These are phyloP conservation scores for Delphinella strobiligena DNA, from an alignment of 2,329 filamentous ascomycete genomes.

Conservation along the genomic window DNA sequence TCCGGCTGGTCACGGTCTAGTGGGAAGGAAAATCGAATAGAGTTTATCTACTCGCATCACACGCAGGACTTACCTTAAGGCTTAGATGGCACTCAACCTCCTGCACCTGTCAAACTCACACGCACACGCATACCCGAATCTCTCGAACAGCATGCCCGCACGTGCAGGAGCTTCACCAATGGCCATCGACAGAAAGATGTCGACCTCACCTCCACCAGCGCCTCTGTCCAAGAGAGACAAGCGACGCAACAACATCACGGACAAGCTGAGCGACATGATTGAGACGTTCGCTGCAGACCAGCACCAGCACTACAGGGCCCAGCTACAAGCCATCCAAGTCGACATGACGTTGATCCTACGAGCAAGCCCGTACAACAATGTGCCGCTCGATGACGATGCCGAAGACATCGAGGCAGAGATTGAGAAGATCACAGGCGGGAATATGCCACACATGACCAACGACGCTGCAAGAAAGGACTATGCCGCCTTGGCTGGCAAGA, in stretches of 20 bases:
- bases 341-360: constrained; percentile 78
- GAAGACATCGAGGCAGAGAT: constrained; percentile 57
- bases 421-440: constrained; percentile 29
- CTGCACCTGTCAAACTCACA: no score
- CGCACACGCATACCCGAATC: not conserved
- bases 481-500: constrained; percentile 55
- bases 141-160: not conserved
- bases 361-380: constrained; percentile 63
- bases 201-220: constrained; percentile 32
- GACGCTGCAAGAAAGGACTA: constrained; percentile 56
- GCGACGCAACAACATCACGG: constrained; percentile 68
- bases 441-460: constrained; percentile 21
- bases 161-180: constrained; percentile 1
- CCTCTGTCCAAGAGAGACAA: constrained; percentile 76
- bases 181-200: constrained; percentile 6
- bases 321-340: constrained; percentile 82
- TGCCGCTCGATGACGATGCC: constrained; percentile 52
- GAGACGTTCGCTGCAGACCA: constrained; percentile 69
- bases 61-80: no score
- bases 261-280: constrained; percentile 64
- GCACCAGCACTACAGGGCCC: constrained; percentile 74
- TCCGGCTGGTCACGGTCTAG: no score
- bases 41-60: no score
- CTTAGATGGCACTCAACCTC: no score
- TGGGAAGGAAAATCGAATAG: no score